Percentiles rank a stretch among this genome's conserved stretches.
phyloP scores from a whole-genome alignment of 2,329 filamentous ascomycete species.

The Beauveria bassiana region DNA sequence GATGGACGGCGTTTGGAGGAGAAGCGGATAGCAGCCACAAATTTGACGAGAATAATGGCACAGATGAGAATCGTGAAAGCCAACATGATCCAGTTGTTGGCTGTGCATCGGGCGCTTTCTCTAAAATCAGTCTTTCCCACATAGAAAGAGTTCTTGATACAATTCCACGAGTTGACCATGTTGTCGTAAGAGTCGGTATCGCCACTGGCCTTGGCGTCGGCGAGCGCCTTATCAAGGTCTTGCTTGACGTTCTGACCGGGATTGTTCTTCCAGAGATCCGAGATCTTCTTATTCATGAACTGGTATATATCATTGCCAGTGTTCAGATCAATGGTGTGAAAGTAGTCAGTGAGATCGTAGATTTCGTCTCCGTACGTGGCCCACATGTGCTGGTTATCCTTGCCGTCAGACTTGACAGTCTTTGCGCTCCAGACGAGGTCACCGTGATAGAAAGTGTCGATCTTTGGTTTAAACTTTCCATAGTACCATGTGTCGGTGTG shows the following conservation, averaged over 20 bases:
- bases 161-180: conserved; percentile 63
- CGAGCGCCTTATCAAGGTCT: conserved; percentile 50
- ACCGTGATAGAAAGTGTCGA: conserved; percentile 82
- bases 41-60: conserved; percentile 75
- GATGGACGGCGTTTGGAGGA: conserved; percentile 83
- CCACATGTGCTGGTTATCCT: conserved; percentile 65
- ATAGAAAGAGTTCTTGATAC: conserved; percentile 77
- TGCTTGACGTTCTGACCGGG: conserved; percentile 72
- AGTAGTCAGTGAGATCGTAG: conserved; percentile 91
- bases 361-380: conserved; percentile 67
- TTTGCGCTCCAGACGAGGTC: conserved; percentile 64
- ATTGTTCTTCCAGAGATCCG: conserved; percentile 62
- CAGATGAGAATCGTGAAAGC: conserved; percentile 81
- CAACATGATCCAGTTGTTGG: conserved; percentile 86
- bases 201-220: conserved; percentile 32
- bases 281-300: conserved; percentile 65
- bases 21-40: conserved; percentile 86
- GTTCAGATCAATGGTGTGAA: conserved; percentile 59
- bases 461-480: conserved; percentile 63
- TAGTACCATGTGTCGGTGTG: conserved; percentile 68
- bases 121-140: conserved; percentile 82
- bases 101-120: conserved; percentile 63
- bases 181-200: conserved; percentile 44
- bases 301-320: conserved; percentile 50
- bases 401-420: conserved; percentile 57